phyloP scores from a whole-genome alignment of 2,329 filamentous ascomycete species.

The Fusarium bulbicola region DNA sequence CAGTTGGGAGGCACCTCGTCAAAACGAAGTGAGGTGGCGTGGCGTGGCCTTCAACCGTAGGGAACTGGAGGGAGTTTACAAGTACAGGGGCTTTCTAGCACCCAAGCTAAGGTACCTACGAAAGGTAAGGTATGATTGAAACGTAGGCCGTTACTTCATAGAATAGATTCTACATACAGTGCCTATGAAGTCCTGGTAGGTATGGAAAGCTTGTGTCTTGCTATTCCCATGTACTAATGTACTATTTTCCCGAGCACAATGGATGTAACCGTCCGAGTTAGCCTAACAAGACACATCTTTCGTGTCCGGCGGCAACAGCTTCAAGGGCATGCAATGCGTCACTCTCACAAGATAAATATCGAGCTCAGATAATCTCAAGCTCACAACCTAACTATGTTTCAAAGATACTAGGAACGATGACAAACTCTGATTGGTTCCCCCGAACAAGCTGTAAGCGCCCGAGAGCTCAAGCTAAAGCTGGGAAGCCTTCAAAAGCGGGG shows the following conservation, averaged over 20 bases:
- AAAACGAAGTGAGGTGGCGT: neutral
- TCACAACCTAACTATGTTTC: neutral
- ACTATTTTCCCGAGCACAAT: neutral
- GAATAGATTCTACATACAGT: neutral
- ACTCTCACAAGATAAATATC: conserved; percentile 7
- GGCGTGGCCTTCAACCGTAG: neutral
- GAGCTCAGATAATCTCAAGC: neutral
- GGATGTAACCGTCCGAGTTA: conserved; percentile 5
- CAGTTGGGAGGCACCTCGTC: conserved; percentile 17
- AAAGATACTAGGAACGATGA: conserved; percentile 8
- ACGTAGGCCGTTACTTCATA: neutral
- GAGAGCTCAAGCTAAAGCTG: conserved; percentile 31
- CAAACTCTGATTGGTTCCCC: conserved; percentile 36
- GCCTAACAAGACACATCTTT: neutral
- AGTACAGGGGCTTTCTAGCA: neutral
- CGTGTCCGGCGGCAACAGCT: conserved; percentile 8
- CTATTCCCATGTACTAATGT: neutral
- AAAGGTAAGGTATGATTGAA: neutral
- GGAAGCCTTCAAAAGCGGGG: conserved; percentile 25
- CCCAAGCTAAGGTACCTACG: neutral
- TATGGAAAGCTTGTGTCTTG: neutral
- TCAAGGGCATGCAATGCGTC: conserved; percentile 14
- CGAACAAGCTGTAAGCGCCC: conserved; percentile 40
- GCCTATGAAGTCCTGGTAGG: neutral
- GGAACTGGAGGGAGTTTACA: neutral